Conservation (phyloP, 768 basidiomycete species). For the Mycena sanguinolenta region DNA sequence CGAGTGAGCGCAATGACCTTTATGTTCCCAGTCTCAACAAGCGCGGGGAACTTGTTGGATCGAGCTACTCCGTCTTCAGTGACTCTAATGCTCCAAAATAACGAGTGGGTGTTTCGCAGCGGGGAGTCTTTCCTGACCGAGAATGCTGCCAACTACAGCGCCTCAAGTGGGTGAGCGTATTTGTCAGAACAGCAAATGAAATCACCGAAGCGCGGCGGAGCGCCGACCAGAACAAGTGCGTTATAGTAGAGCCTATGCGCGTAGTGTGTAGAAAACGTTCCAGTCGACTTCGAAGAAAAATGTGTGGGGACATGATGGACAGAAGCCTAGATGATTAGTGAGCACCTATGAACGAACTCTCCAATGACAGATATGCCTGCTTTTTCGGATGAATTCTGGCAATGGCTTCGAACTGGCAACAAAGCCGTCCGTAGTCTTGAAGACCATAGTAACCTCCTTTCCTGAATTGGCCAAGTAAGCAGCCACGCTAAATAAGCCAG, state of each 20-base stretch:
- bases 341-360: neutral
- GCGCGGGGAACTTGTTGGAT: constrained; percentile 52
- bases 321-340: constrained; percentile 54
- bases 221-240: constrained; percentile 61
- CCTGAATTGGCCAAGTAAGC: constrained; percentile 64
- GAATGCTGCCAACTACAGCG: constrained; percentile 38
- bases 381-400: constrained; percentile 69
- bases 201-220: constrained; percentile 58
- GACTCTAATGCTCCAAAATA: constrained; percentile 60
- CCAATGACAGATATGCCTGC: constrained; percentile 57
- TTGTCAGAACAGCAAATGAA: neutral
- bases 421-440: constrained; percentile 64
- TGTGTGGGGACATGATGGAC: constrained; percentile 61
- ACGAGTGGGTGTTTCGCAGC: constrained; percentile 54
- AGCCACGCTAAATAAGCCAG: constrained; percentile 51
- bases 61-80: constrained; percentile 61
- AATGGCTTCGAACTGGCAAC: constrained; percentile 61
- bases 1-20: constrained; percentile 50
- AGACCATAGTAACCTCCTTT: constrained; percentile 63
- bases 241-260: constrained; percentile 65
- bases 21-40: constrained; percentile 55
- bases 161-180: neutral
- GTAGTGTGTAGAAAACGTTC: constrained; percentile 79
- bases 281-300: constrained; percentile 59
- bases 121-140: constrained; percentile 63